A percentile compares a stretch with the other conserved stretches of the same genome.
These are phyloP conservation scores for Diaporthe caulivora DNA, from an alignment of 2,329 filamentous ascomycete species.

Conservation along the genomic window DNA sequence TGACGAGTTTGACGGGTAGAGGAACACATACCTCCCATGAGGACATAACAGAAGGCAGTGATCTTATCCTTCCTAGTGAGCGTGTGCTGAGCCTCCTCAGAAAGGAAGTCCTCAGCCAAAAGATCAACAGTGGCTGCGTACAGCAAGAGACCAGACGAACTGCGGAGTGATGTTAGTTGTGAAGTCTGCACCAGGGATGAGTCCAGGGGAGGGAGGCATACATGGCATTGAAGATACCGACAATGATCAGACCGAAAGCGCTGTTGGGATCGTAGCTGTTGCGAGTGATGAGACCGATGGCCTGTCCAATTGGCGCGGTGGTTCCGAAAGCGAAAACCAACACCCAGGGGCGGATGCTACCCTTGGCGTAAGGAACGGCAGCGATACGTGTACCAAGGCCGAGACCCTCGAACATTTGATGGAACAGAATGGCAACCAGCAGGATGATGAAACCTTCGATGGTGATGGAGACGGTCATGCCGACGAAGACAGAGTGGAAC, in stretches of 20 bases:
- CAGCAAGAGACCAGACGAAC: constrained; percentile 70
- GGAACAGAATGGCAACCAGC: constrained; percentile 77
- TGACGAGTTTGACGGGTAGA: background rate
- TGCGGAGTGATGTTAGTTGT: constrained; percentile 42
- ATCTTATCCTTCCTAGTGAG: constrained; percentile 67
- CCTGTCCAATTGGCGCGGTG: constrained; percentile 74
- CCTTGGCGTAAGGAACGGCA: constrained; percentile 70
- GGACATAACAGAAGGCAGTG: constrained; percentile 63
- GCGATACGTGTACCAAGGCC: constrained; percentile 79
- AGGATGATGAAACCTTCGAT: constrained; percentile 76
- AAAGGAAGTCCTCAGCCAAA: constrained; percentile 74
- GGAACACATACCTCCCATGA: constrained; percentile 60
- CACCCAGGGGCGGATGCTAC: constrained; percentile 70
- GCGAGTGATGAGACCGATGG: constrained; percentile 69
- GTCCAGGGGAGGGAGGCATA: constrained; percentile 48
- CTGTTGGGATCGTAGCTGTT: constrained; percentile 73
- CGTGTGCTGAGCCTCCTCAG: constrained; percentile 63
- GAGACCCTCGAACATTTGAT: constrained; percentile 78
- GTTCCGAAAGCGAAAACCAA: constrained; percentile 73
- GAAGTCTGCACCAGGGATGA: background rate
- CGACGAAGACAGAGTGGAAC: constrained; percentile 83
- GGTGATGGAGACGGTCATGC: constrained; percentile 78
- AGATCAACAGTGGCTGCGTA: constrained; percentile 75
- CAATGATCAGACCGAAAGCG: constrained; percentile 73
- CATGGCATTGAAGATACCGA: constrained; percentile 76